These are phyloP conservation scores for Sporothrix sp. DNA, from an alignment of 2,329 filamentous ascomycete genomes.

Conservation along the genomic window DNA sequence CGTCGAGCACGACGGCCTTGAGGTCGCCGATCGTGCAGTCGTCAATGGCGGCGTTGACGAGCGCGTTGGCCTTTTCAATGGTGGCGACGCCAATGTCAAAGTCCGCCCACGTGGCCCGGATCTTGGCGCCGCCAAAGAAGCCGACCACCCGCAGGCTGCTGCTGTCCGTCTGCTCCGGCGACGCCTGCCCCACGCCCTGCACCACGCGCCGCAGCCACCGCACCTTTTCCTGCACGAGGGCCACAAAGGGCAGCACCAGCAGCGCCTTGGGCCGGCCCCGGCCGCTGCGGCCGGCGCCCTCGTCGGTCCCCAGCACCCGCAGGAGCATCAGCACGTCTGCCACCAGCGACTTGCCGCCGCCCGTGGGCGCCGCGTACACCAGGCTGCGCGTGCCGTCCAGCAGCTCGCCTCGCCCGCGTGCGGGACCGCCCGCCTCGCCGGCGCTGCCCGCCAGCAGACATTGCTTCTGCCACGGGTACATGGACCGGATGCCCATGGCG, in stretches of 20 bases:
- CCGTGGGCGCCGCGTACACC: conserved; percentile 71
- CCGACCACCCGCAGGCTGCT: conserved; percentile 56
- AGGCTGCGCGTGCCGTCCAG: conserved; percentile 57
- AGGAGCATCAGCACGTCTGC: conserved; percentile 66
- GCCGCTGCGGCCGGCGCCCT: conserved; percentile 19
- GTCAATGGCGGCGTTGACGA: conserved; percentile 64
- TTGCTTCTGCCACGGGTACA: conserved; percentile 72
- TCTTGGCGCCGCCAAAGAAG: conserved; percentile 65
- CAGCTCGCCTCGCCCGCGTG: conserved; percentile 51
- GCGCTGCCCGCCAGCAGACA: conserved; percentile 55
- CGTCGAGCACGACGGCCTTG: conserved; percentile 61
- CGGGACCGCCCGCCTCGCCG: conserved; percentile 34
- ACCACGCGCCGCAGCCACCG: conserved; percentile 62
- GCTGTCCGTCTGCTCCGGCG: conserved; percentile 22
- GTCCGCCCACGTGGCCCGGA: conserved; percentile 58
- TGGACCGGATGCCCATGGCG: conserved; percentile 56
- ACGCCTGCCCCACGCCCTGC: conserved; percentile 41
- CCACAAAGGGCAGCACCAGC: conserved; percentile 66
- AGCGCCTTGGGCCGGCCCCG: conserved; percentile 49
- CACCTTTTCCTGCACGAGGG: conserved; percentile 70
- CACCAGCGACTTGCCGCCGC: conserved; percentile 68
- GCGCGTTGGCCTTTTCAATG: conserved; percentile 70
- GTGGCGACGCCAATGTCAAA: conserved; percentile 73
- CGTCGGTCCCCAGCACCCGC: conserved; percentile 52
- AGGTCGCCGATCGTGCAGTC: conserved; percentile 57